A percentile compares a stretch with the other conserved stretches of the same genome.
Evolutionary conservation across 1,284 basidiomycete genomes (phyloP).

Genomic region (Trametes pubescens): DNA sequence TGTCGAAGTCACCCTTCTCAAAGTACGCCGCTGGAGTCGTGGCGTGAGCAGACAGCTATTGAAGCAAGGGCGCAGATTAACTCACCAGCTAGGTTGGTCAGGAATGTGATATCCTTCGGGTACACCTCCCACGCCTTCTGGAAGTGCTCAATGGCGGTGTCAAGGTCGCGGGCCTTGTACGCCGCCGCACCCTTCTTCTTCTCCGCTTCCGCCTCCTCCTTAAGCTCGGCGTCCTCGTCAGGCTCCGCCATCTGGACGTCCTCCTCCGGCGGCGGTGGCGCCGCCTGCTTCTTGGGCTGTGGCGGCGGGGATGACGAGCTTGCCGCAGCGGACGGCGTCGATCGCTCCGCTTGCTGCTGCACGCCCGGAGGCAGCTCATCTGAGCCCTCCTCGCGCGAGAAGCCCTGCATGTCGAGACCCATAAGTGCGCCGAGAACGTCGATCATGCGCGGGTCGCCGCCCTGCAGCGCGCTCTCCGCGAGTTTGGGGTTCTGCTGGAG

Average conservation of each 20-base stretch:
- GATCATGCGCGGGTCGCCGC: constrained; percentile 91
- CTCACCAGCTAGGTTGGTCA: constrained; percentile 89
- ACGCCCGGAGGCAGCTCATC: constrained; percentile 77
- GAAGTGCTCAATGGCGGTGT: constrained; percentile 77
- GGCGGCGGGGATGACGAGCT: constrained; percentile 53
- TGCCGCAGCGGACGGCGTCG: constrained; percentile 47
- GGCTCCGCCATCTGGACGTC: constrained; percentile 62
- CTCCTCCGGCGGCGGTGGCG: constrained; percentile 45
- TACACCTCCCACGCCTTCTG: constrained; percentile 92
- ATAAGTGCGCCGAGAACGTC: constrained; percentile 92
- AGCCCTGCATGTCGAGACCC: constrained; percentile 93
- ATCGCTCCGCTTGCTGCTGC: constrained; percentile 47
- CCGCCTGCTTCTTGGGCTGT: constrained; percentile 46
- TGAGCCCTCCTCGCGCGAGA: constrained; percentile 86
- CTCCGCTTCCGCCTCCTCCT: constrained; percentile 75
- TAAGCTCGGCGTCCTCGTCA: constrained; percentile 55
- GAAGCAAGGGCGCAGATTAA: constrained; percentile 12
- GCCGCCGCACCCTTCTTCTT: constrained; percentile 84
- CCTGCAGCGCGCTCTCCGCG: constrained; percentile 55
- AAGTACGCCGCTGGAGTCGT: constrained; percentile 81
- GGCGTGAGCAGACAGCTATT: neutral
- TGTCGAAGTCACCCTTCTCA: constrained; percentile 92
- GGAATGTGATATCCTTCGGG: constrained; percentile 94
- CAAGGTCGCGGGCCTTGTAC: constrained; percentile 89
- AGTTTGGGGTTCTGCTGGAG: constrained; percentile 71